phyloP scores from a whole-genome alignment of 2,329 filamentous ascomycete species.

The Fusarium begoniae region DNA sequence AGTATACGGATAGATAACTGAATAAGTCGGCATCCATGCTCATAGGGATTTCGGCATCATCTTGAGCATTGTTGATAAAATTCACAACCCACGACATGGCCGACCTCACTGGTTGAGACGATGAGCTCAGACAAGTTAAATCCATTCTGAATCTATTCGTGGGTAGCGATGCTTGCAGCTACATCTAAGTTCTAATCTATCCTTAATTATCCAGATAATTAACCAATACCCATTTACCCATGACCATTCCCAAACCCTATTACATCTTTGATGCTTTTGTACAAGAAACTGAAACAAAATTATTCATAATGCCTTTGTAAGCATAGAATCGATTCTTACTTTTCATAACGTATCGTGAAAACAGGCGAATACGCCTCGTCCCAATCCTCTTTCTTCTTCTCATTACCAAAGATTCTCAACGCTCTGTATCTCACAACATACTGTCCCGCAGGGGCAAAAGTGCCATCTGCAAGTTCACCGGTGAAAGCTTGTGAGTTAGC shows the following conservation, averaged over 20 bases:
- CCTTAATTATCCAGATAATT: not conserved
- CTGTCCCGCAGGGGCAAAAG: constrained; percentile 57
- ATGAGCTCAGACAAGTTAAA: not conserved
- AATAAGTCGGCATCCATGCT: not conserved
- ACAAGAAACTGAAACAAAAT: not conserved
- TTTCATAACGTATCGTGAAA: constrained; percentile 57
- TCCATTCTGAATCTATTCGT: not conserved
- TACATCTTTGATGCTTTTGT: constrained; percentile 4
- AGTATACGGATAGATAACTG: not conserved
- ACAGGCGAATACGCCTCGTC: constrained; percentile 53
- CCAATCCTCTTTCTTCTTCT: constrained; percentile 55
- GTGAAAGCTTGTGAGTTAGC: constrained; percentile 50
- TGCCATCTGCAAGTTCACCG: constrained; percentile 57
- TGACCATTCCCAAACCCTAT: not conserved
- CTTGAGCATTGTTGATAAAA: not conserved
- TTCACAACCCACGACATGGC: not conserved
- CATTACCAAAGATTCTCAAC: constrained; percentile 61
- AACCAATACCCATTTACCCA: not conserved
- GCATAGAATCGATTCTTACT: not conserved
- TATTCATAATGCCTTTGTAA: not conserved
- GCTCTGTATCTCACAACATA: constrained; percentile 62
- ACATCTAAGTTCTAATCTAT: not conserved
- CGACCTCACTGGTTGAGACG: not conserved
- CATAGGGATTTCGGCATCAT: not conserved
- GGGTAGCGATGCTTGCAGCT: not conserved